Percentiles rank a stretch among this genome's conserved stretches.
phyloP scores from a whole-genome alignment of 179 eudicot species.

The Amaranthus tricolor region DNA sequence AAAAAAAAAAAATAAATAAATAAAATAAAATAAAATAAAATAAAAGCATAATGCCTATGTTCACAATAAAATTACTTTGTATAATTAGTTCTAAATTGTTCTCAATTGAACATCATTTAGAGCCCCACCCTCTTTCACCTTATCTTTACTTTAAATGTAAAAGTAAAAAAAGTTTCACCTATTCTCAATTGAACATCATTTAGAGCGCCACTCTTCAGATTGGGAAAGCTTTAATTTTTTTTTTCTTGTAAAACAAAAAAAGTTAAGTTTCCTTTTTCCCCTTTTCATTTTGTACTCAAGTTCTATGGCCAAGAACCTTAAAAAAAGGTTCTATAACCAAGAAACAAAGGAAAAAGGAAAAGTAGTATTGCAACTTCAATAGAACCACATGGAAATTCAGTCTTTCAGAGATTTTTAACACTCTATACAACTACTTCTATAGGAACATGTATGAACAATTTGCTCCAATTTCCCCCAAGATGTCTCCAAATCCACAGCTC shows the following conservation, averaged over 20 bases:
- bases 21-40: too few relatives aligned
- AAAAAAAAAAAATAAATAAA: too few relatives aligned
- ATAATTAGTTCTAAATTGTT: too few relatives aligned
- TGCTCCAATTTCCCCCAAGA: background rate
- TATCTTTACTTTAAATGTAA: background rate
- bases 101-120: too few relatives aligned
- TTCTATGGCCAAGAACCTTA: conserved; percentile 3
- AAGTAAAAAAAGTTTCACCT: conserved; percentile 5
- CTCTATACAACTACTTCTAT: background rate
- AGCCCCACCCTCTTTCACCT: background rate
- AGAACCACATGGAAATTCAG: conserved; percentile 3
- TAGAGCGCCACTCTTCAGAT: conserved; percentile 3
- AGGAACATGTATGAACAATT: conserved; percentile 15
- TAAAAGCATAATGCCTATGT: too few relatives aligned
- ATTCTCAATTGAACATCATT: conserved; percentile 8
- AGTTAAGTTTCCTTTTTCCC: conserved; percentile 9
- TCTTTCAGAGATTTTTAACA: background rate
- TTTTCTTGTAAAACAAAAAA: conserved; percentile 9
- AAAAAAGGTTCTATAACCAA: too few relatives aligned
- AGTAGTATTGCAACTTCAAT: conserved; percentile 21
- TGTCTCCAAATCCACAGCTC: too few relatives aligned
- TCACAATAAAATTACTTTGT: too few relatives aligned
- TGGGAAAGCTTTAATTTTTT: too few relatives aligned
- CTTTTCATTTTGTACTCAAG: conserved; percentile 8
- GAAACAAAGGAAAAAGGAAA: background rate